Evolutionary conservation across 2,329 filamentous ascomycete species (phyloP), one percentile per base, ranked within the genome.

Genomic region (Sporothrix dimorphospora): DNA sequence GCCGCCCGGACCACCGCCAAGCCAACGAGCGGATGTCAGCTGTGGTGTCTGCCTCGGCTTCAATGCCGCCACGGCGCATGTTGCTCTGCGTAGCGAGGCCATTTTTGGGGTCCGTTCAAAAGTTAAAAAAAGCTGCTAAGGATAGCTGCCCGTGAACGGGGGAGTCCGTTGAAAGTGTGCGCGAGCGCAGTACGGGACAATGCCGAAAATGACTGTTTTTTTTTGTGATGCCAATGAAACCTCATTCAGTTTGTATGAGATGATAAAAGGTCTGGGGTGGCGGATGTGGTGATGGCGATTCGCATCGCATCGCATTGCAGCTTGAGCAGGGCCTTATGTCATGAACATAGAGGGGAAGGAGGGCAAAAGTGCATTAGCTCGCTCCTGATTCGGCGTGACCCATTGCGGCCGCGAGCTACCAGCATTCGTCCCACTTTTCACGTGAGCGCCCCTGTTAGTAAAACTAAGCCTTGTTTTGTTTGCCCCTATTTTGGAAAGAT

Each of bases 31-130:
- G 4, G 69, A 24, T 14, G 66, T 40, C 49, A 51, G 45, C 9
- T 61, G 30, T 7, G 49, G 68, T 21, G 49, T 34, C 6, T 53
- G 70, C 53, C 65, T 55, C 9, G 72, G 49, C 51, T 24, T 40
- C 45, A 69, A 59, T 2, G 57, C 47, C 8, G 71, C 38, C n/a
- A 49, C 45, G 7, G 42, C 38, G 14, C 66, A 63, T 4, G 70
- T 65, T 0, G 59, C 72, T 63, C 70, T 72, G 61, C 72, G 72
- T 24, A 74, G 49, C 8, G 70, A 72, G 11, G 70, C 47, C 73
- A 75, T 75, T 12, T 47, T 47, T 40, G 42, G n/a, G 30, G 53
- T 34, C 4, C 9, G 3, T 34, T 12, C 24, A 14, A 8, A 7
- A 9, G 34, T 24, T 9, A 47, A 47, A 47, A 47, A 16, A 57